Evolutionary conservation across 371 early-diverging fungal genomes (phyloP), one percentile per base, ranked within the genome.

Genomic region (Vittaforma corneae): DNA sequence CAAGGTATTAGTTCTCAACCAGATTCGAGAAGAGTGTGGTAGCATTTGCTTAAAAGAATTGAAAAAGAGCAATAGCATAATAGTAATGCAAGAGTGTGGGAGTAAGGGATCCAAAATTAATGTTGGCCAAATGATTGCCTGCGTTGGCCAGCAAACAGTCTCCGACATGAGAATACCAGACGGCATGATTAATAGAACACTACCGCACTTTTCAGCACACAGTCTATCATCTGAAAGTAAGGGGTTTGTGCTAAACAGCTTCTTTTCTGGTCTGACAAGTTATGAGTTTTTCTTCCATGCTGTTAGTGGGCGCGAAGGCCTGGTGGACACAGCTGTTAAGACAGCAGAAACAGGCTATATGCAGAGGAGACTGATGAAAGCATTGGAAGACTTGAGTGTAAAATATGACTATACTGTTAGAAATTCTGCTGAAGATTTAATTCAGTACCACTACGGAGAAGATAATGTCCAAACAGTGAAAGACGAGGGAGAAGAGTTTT

Each of bases 261-360:
- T 94, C 77, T 78, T 97, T 62, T 82, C 88, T 57, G 98, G 98
- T n/a, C 73, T 97, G 69, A 90, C 90, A 0, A 93, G 96, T 4
- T 88, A 88, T 46, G 98, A 97, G 81, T 96, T 93, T 82, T 97
- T 90, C 80, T 97, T 96, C 86, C 98, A 97, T 82, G 94, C 97
- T 28, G 95, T 96, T 95, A 95, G 95, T 81, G 98, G 98, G 74
- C 87, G 98, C 82, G 98, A 97, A 84, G 98, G 86, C 35, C 67
- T 85, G 66, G 94, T 94, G 75, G 97, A 95, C 82, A 94, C 96
- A 37, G 95, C 96, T 60, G 91, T 93, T 61, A 96, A 97, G 79
- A 97, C 98, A 20, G 96, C 98, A 26, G 97, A 96, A 78, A 95
- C 98, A 3, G 98, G 98, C 46, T 97, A 97, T 80, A 94, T 97